Evolutionary conservation across 139 green algal species (phyloP).

Genomic region (Volvox reticuliferus): DNA sequence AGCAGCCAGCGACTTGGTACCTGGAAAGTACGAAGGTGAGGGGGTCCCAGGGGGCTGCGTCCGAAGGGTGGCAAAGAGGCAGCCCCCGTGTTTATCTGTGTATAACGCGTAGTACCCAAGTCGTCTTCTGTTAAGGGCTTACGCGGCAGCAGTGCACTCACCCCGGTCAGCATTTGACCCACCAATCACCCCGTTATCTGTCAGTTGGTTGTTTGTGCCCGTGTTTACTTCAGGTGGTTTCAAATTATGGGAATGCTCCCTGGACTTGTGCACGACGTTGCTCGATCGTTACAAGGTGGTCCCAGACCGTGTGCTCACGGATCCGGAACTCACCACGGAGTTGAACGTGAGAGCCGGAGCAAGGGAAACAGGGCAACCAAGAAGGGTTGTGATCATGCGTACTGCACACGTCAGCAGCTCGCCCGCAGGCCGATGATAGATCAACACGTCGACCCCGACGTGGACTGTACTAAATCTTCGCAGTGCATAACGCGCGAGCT

Average conservation of each 20-base stretch:
- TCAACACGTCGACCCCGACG: not conserved
- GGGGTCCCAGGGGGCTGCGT: not conserved
- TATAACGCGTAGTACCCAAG: too few relatives aligned
- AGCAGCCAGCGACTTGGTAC: constrained; percentile 68
- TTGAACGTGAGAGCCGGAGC: constrained; percentile 28
- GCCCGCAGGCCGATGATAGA: too few relatives aligned
- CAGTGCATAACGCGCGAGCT: too few relatives aligned
- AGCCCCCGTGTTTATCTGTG: too few relatives aligned
- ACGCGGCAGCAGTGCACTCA: too few relatives aligned
- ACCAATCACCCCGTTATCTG: too few relatives aligned
- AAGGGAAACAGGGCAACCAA: not conserved
- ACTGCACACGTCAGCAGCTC: too few relatives aligned
- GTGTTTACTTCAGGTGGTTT: constrained; percentile 78
- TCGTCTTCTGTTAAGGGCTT: too few relatives aligned
- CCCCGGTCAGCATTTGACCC: too few relatives aligned
- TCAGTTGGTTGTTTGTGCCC: too few relatives aligned
- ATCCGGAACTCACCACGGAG: not conserved
- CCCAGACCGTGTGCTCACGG: not conserved
- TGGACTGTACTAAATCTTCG: not conserved
- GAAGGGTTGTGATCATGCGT: too few relatives aligned
- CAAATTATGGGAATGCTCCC: constrained; percentile 93
- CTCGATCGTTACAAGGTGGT: constrained; percentile 50
- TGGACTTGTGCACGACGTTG: constrained; percentile 85
- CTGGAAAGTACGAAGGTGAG: constrained; percentile 73
- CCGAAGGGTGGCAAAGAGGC: too few relatives aligned